These are phyloP conservation scores for Lactarius pseudohatsudake DNA, from an alignment of 768 basidiomycete species.

Conservation along the genomic window DNA sequence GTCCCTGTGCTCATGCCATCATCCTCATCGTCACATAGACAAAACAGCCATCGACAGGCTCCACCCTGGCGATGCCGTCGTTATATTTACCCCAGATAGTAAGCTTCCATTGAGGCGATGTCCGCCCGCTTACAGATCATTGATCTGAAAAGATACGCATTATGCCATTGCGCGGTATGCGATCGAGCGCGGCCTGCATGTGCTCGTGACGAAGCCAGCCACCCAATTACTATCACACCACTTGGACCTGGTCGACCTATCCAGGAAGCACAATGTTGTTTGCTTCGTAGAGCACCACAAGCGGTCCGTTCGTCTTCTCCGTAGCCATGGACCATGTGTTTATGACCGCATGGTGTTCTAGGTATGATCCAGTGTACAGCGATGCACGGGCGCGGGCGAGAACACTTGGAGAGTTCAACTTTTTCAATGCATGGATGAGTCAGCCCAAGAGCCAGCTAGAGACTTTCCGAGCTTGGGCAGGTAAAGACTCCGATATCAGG, in stretches of 20 bases:
- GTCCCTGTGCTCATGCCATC: constrained; percentile 7
- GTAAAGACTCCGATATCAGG: constrained; percentile 93
- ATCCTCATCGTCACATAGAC: constrained; percentile 45
- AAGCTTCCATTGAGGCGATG: constrained; percentile 33
- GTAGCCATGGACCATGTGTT: neutral
- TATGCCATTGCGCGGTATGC: constrained; percentile 84
- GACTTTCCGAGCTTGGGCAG: constrained; percentile 95
- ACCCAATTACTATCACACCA: constrained; percentile 85
- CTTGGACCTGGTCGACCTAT: constrained; percentile 70
- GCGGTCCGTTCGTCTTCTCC: constrained; percentile 45
- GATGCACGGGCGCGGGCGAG: constrained; percentile 81
- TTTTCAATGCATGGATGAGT: constrained; percentile 97
- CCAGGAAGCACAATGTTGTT: constrained; percentile 75
- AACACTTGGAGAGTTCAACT: constrained; percentile 87
- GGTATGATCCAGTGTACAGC: constrained; percentile 89
- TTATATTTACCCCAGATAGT: constrained; percentile 93
- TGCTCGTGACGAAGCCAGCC: constrained; percentile 91
- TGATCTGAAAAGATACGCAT: constrained; percentile 63
- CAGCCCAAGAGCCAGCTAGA: constrained; percentile 94
- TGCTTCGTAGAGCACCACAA: constrained; percentile 97
- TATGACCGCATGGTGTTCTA: constrained; percentile 30
- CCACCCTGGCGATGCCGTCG: constrained; percentile 81
- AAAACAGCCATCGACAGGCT: constrained; percentile 77
- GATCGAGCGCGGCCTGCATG: constrained; percentile 81
- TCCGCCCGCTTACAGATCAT: neutral